phyloP scores from a whole-genome alignment of 177 flowering plant species.

The Vitis hybrid region DNA sequence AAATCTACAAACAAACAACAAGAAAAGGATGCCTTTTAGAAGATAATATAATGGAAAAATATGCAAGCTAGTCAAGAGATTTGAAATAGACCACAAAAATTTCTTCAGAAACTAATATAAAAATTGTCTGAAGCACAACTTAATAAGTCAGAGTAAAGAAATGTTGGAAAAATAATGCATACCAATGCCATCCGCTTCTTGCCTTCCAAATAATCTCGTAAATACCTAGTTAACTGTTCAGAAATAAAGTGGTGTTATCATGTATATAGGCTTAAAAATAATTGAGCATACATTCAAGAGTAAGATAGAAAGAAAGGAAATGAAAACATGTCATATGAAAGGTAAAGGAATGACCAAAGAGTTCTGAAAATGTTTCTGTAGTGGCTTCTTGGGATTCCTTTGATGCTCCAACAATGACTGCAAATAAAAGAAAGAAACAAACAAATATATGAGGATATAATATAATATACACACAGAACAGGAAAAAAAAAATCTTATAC shows the following conservation, averaged over 20 bases:
- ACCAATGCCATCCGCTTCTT: slow-evolving; percentile 90
- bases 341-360: slow-evolving; percentile 55
- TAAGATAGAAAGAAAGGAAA: not conserved
- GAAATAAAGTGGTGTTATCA: slow-evolving; percentile 10
- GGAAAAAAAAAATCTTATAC: slow-evolving; percentile 4
- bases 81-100: not conserved
- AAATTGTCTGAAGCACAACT: not conserved
- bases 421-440: slow-evolving; percentile 8
- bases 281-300: not conserved
- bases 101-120: not conserved
- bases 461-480: no score
- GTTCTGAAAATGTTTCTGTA: slow-evolving; percentile 80
- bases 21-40: not conserved
- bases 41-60: not conserved
- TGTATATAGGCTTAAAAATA: not conserved
- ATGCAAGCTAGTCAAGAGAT: not conserved
- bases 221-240: slow-evolving; percentile 71
- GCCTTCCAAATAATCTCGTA: slow-evolving; percentile 87
- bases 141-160: not conserved
- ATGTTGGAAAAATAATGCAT: slow-evolving; percentile 15
- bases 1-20: slow-evolving; percentile 47
- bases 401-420: slow-evolving; percentile 92
- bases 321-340: not conserved
- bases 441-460: not conserved
- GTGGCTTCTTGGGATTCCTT: slow-evolving; percentile 69